A percentile compares a stretch with the other conserved stretches of the same genome.
These are phyloP conservation scores for Gossypium davidsonii DNA, from an alignment of 441 rosid genomes.

Conservation along the genomic window DNA sequence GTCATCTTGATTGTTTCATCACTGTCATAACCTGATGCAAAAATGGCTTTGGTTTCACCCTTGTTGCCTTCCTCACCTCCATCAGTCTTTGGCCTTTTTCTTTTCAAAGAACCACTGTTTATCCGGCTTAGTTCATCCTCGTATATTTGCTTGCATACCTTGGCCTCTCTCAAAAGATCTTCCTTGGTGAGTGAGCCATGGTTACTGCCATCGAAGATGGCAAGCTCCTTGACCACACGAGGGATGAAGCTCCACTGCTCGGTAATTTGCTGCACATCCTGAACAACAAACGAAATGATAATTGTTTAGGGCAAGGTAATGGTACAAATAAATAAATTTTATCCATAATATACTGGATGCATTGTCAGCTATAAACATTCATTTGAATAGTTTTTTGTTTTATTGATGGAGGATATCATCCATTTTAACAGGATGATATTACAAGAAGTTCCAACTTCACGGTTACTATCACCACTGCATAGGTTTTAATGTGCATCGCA, in stretches of 20 bases:
- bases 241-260: constrained; percentile 92
- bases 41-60: constrained; percentile 14
- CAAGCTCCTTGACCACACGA: constrained; percentile 64
- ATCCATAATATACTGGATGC: background rate
- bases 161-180: constrained; percentile 49
- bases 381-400: background rate
- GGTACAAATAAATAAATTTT: background rate
- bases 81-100: constrained; percentile 22
- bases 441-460: background rate
- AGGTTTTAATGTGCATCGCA: background rate
- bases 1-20: constrained; percentile 93
- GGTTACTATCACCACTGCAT: background rate
- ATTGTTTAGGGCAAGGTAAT: background rate
- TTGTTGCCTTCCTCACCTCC: constrained; percentile 12
- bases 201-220: constrained; percentile 36
- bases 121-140: constrained; percentile 40
- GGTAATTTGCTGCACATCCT: constrained; percentile 48
- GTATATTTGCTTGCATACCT: constrained; percentile 54
- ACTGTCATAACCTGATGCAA: constrained; percentile 51
- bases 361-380: background rate
- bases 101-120: constrained; percentile 15
- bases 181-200: constrained; percentile 34
- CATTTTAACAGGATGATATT: background rate
- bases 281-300: constrained; percentile 14
- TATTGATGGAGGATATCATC: too few relatives aligned